Evolutionary conservation across 495 filamentous ascomycete species (phyloP), one percentile per base, ranked within the genome.

Genomic region (Apiosordaria backusii): DNA sequence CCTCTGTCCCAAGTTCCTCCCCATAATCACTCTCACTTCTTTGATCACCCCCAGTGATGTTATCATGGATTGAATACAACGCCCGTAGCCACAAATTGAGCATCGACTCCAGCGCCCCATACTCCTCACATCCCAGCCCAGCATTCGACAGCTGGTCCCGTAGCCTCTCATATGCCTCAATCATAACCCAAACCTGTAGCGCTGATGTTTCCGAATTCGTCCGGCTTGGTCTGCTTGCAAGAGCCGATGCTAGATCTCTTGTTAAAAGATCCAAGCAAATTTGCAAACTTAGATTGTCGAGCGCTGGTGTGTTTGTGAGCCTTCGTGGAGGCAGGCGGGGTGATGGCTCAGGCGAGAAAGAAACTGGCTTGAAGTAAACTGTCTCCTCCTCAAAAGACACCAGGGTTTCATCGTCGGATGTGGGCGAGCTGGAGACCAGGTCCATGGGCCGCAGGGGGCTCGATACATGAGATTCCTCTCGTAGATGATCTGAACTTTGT

Each of bases 171-270:
- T 83, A 83, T 27, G 80, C 80, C 68, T 82, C 80, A 57, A 83
- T 83, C 81, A 83, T 82, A 18, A 78, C 75, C 78, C 79, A 80
- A 9, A 85, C 85, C 79, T 74, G 88, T 77, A 77, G 81, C 74
- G 78, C 86, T 78, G 74, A 86, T 67, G 70, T 86, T 79, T 78
- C 76, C 4, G 70, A 21, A 4, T 66, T 68, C 1, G 70, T 45
- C 2, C 71, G 67, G n/a, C 60, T 58, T 1, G 67, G 68, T 29
- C 70, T 65, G 50, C 69, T 68, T 9, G 66, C 64, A 0, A 79
- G 54, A 0, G 76, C 74, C 3, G 79, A 76, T 0, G 79, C 74
- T 10, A 83, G 67, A 19, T 83, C 81, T 9, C 70, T 69, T n/a
- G 75, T 78, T 2, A 83, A 72, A 0, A 83, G 69, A 60, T 79